These are phyloP conservation scores for Cyclostephanos tholiformis DNA, from an alignment of 108 stramenopile genomes.

Conservation along the genomic window DNA sequence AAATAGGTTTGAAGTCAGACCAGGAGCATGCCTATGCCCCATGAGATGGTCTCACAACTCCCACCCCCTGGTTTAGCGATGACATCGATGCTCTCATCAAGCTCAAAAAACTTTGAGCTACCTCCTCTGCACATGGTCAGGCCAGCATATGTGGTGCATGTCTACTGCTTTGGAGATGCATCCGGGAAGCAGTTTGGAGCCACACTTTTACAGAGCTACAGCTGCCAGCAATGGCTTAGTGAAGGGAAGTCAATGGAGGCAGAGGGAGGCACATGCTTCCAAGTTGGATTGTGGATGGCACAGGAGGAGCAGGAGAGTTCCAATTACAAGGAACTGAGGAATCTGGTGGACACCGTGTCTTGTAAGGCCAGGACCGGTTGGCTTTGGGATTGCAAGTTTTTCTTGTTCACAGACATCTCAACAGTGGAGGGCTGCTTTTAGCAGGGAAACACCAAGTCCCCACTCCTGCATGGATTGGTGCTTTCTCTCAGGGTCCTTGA, in stretches of 20 bases:
- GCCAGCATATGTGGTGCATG: background rate
- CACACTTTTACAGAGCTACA: no score
- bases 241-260: no score
- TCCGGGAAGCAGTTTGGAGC: slow-evolving; percentile 47
- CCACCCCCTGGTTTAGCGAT: slow-evolving; percentile 30
- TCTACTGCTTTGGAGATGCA: slow-evolving; percentile 56
- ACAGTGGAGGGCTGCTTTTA: slow-evolving; percentile 6
- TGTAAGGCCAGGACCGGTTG: slow-evolving; percentile 3
- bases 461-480: background rate
- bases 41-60: slow-evolving; percentile 13
- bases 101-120: background rate
- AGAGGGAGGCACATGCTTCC: background rate
- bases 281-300: slow-evolving; percentile 4
- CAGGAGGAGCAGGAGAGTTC: slow-evolving; percentile 13
- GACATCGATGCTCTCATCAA: slow-evolving; percentile 29
- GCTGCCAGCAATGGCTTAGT: background rate
- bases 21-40: slow-evolving; percentile 1
- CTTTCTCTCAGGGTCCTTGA: background rate
- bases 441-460: slow-evolving; percentile 2
- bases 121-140: slow-evolving; percentile 27
- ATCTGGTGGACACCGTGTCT: slow-evolving; percentile 29
- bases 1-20: background rate
- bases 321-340: slow-evolving; percentile 22
- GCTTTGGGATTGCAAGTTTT: slow-evolving; percentile 14
- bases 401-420: slow-evolving; percentile 19